phyloP scores from a whole-genome alignment of 768 basidiomycete genomes.

The Mycena filopes region DNA sequence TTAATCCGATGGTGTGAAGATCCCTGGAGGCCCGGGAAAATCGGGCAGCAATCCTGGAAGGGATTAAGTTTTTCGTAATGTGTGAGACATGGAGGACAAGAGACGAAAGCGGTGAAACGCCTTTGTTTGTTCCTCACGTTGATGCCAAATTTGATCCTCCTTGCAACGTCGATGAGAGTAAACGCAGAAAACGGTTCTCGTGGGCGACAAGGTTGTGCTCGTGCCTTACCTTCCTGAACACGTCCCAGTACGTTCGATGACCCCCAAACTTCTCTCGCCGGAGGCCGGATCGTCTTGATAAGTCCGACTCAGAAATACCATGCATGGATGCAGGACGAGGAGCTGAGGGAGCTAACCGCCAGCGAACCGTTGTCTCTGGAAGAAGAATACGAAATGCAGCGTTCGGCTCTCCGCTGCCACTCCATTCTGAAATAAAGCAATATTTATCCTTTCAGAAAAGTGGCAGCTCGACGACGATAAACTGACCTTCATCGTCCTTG shows the following conservation, averaged over 20 bases:
- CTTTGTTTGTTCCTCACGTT: too few relatives aligned
- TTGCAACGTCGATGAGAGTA: conserved; percentile 59
- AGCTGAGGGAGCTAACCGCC: conserved; percentile 80
- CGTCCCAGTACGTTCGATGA: conserved; percentile 49
- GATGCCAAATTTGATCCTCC: not conserved
- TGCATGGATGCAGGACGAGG: conserved; percentile 86
- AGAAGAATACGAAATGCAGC: conserved; percentile 91
- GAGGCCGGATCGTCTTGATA: conserved; percentile 8
- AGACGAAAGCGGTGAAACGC: too few relatives aligned
- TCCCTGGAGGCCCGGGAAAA: too few relatives aligned
- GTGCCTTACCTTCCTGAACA: conserved; percentile 81
- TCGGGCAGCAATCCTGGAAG: too few relatives aligned
- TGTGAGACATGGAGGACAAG: too few relatives aligned
- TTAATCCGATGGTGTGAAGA: too few relatives aligned
- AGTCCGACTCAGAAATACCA: conserved; percentile 73
- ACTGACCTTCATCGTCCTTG: conserved; percentile 90
- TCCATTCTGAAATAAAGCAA: conserved; percentile 30
- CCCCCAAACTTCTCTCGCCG: conserved; percentile 6
- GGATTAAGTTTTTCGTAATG: too few relatives aligned
- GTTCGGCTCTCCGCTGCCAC: conserved; percentile 47
- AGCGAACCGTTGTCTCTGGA: conserved; percentile 84
- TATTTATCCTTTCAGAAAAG: conserved; percentile 60
- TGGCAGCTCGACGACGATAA: conserved; percentile 93
- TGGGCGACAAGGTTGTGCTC: conserved; percentile 75
- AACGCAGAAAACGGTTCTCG: conserved; percentile 75